phyloP scores from a whole-genome alignment of 2,329 filamentous ascomycete species.

The Boeremia exigua region DNA sequence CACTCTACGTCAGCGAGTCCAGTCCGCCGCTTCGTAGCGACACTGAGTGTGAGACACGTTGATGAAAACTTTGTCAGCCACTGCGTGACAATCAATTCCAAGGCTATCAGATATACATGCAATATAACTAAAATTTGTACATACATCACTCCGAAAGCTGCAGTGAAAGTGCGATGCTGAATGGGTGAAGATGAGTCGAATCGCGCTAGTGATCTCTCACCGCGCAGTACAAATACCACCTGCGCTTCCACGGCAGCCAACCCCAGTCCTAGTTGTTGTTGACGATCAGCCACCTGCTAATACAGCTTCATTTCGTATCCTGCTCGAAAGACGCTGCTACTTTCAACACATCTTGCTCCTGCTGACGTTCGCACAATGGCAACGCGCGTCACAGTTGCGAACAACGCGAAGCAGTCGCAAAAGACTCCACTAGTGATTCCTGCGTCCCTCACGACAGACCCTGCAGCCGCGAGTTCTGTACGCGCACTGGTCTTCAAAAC shows the following conservation, averaged over 20 bases:
- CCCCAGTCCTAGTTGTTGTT: neutral
- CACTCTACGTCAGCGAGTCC: too few species aligned
- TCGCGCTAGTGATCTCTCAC: slow-evolving; percentile 3
- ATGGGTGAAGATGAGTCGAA: slow-evolving; percentile 14
- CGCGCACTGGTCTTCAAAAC: slow-evolving; percentile 36
- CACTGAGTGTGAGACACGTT: neutral
- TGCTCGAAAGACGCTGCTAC: neutral
- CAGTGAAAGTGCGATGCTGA: neutral
- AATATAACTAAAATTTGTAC: neutral
- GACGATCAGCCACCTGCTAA: neutral
- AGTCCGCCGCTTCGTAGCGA: neutral
- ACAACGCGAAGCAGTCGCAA: slow-evolving; percentile 40
- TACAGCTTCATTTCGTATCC: neutral
- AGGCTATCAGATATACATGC: neutral
- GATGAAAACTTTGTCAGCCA: neutral
- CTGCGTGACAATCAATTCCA: neutral
- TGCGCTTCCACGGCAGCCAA: neutral
- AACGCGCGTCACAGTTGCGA: slow-evolving; percentile 39
- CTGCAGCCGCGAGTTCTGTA: slow-evolving; percentile 25
- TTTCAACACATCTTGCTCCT: neutral
- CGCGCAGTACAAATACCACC: slow-evolving; percentile 10
- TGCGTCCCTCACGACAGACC: slow-evolving; percentile 22
- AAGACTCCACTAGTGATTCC: slow-evolving; percentile 39
- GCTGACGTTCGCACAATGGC: slow-evolving; percentile 1
- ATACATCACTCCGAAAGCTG: too few species aligned